Conservation (phyloP, 805 yeast species). For the Barnettozyma salicaria region DNA sequence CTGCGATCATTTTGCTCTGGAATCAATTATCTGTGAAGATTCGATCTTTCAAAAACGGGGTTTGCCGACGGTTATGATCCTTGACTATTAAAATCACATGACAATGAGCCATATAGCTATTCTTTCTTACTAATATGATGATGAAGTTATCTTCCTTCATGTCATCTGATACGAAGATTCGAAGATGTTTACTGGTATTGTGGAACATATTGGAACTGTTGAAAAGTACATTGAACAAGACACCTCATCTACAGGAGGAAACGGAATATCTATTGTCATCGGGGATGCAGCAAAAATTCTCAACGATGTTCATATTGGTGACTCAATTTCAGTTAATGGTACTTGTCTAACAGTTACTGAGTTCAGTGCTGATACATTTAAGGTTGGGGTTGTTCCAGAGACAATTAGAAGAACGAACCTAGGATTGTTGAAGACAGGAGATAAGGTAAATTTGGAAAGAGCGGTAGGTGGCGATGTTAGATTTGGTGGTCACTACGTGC, state of each 20-base stretch:
- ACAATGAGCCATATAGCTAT: too few species aligned
- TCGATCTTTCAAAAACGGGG: too few species aligned
- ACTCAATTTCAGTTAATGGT: slow-evolving; percentile 87
- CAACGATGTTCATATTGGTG: slow-evolving; percentile 85
- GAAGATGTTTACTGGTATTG: slow-evolving; percentile 89
- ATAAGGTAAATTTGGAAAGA: slow-evolving; percentile 80
- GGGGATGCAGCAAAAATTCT: slow-evolving; percentile 56
- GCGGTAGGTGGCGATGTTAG: slow-evolving; percentile 80
- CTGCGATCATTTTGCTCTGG: too few species aligned
- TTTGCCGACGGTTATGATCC: too few species aligned
- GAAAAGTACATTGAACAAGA: slow-evolving; percentile 43
- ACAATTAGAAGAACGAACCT: slow-evolving; percentile 78
- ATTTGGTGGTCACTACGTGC: slow-evolving; percentile 96
- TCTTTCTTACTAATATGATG: too few species aligned
- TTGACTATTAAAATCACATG: not conserved
- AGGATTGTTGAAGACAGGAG: slow-evolving; percentile 51
- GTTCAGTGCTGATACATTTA: slow-evolving; percentile 55
- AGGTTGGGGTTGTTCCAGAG: slow-evolving; percentile 91
- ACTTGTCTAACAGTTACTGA: slow-evolving; percentile 88
- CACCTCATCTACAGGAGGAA: slow-evolving; percentile 41
- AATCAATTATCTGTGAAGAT: too few species aligned
- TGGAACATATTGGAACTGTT: slow-evolving; percentile 75
- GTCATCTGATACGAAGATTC: not conserved
- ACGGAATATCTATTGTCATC: slow-evolving; percentile 68
- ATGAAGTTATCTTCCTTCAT: not conserved